These are phyloP conservation scores for Stephania japonica DNA, from an alignment of 164 flowering plant genomes.

Conservation along the genomic window DNA sequence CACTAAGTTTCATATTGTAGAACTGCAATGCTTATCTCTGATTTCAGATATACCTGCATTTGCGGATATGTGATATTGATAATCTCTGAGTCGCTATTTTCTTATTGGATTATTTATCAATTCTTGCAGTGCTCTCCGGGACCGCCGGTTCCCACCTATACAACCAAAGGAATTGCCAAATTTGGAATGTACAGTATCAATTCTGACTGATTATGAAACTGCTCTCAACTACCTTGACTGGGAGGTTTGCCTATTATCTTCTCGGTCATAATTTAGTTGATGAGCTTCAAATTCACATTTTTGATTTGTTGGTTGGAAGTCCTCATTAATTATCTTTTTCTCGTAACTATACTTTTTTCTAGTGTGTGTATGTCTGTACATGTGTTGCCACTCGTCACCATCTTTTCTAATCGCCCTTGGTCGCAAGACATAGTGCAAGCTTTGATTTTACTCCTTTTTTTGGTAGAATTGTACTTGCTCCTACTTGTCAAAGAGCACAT, in stretches of 20 bases:
- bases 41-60: background rate
- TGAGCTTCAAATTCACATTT: background rate
- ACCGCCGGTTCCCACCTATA: slow-evolving; percentile 92
- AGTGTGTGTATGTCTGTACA: no score
- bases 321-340: background rate
- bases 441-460: background rate
- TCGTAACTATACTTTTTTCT: no score
- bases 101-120: slow-evolving; percentile 4
- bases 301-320: background rate
- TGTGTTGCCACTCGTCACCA: no score
- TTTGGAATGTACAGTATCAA: slow-evolving; percentile 91
- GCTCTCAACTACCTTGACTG: slow-evolving; percentile 82
- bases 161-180: slow-evolving; percentile 85
- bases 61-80: background rate
- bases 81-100: slow-evolving; percentile 6
- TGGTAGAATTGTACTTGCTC: no score
- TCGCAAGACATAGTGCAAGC: background rate
- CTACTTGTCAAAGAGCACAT: background rate
- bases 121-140: slow-evolving; percentile 80
- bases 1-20: background rate
- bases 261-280: background rate
- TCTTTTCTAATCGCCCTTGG: background rate
- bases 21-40: background rate
- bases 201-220: slow-evolving; percentile 80
- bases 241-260: slow-evolving; percentile 60